These are phyloP conservation scores for Russula griseocarnosa DNA, from an alignment of 768 basidiomycete genomes.

Conservation along the genomic window DNA sequence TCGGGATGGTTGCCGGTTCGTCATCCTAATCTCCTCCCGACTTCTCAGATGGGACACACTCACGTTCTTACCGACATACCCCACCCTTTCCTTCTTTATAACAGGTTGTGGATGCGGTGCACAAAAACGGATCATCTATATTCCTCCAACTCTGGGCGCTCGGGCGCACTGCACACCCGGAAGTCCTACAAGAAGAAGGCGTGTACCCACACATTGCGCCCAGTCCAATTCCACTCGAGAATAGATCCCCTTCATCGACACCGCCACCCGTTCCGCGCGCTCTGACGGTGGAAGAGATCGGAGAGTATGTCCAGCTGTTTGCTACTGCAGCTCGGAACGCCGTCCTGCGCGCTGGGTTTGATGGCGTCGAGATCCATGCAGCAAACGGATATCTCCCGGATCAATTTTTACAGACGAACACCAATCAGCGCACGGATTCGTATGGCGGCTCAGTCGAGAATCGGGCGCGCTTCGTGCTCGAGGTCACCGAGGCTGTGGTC, in stretches of 20 bases:
- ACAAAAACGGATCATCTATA: constrained; percentile 37
- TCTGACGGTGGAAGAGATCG: constrained; percentile 33
- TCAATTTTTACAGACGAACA: constrained; percentile 38
- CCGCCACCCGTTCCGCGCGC: background rate
- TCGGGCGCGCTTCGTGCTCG: constrained; percentile 40
- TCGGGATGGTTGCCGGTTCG: constrained; percentile 47
- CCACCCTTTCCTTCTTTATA: no score
- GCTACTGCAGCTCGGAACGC: constrained; percentile 39
- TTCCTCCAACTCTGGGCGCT: constrained; percentile 41
- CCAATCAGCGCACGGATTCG: constrained; percentile 42
- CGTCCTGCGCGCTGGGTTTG: constrained; percentile 34
- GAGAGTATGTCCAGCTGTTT: constrained; percentile 32
- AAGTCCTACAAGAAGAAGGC: constrained; percentile 2
- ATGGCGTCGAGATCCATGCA: constrained; percentile 35
- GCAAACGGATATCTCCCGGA: constrained; percentile 36
- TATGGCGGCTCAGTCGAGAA: constrained; percentile 48
- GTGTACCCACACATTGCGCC: constrained; percentile 2
- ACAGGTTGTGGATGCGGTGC: constrained; percentile 33
- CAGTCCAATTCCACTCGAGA: background rate
- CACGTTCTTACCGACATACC: background rate
- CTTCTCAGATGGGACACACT: background rate
- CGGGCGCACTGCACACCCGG: constrained; percentile 32
- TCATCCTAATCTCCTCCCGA: background rate
- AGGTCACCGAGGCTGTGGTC: constrained; percentile 37
- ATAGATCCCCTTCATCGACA: background rate